Base-by-base conservation (phyloP, 805 yeast species). In the Clavispora fructus region DNA sequence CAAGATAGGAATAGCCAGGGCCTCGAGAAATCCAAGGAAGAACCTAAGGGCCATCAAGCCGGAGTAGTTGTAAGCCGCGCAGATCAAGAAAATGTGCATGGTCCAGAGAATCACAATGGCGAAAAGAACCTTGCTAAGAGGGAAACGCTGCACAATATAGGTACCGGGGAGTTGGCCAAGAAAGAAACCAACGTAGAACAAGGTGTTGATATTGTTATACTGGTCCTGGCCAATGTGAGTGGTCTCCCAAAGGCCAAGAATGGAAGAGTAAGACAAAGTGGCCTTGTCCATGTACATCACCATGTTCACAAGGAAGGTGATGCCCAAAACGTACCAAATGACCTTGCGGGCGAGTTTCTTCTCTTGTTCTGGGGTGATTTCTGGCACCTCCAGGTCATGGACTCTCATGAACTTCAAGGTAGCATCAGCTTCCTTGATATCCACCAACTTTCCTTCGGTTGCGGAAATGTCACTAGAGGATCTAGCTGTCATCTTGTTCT, bases 231-330 rank as follows among this genome's bases (percentile, higher is more conserved):
- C 61, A 26, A 79, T 11, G 14, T n/a, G 27, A 1, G 78, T 75
- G 46, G 73, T 79, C 7, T 63, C 69, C 60, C 67, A 75, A 26
- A 79, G 59, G 1, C 74, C 82, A 43, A 77, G 64, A 41, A 77
- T 66, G 0, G 79, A 65, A 13, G 76, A 69, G 53, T 75, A 79
- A 0, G 78, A 69, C 39, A 77, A 52, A 3, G 80, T 71, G 3
- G 77, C 78, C 52, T 79, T 79, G 57, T 78, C 83, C 58, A 76
- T 69, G 54, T 72, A 77, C 44, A 76, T 59, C n/a, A 73, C 46
- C 40, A 63, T 52, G 69, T 71, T 43, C 40, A 67, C 41, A 59
- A 67, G 17, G 65, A 67, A 54, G 57, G 57, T 55, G 60, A 70
- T 58, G 52, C 70, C 39, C 63, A 44, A 35, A 5, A 55, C 65